Conservation (phyloP, 257 asterid species). For the Plantago elongata region DNA sequence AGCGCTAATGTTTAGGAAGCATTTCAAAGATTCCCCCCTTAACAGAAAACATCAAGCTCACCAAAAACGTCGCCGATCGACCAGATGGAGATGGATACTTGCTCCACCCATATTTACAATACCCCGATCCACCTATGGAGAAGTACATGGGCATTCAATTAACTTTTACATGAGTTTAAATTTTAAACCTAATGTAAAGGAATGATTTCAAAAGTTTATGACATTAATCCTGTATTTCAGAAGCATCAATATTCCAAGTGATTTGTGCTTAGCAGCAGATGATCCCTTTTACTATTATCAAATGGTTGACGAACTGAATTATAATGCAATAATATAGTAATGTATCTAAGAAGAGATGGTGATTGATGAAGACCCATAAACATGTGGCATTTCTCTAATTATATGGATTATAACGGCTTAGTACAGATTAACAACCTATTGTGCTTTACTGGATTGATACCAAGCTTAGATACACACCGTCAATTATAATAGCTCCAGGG, state of each 20-base stretch:
- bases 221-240: neutral
- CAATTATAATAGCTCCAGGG: constrained; percentile 86
- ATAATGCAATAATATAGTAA: neutral
- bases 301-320: neutral
- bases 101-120: constrained; percentile 98
- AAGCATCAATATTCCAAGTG: neutral
- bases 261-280: no score
- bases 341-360: neutral
- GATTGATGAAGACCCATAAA: neutral
- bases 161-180: constrained; percentile 2
- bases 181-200: constrained; percentile 9
- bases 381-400: neutral
- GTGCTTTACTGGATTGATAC: constrained; percentile 4
- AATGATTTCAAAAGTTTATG: constrained; percentile 8
- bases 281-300: no score
- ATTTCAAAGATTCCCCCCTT: constrained; percentile 12
- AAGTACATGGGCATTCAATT: constrained; percentile 14
- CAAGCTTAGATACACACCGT: constrained; percentile 44
- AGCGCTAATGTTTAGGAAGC: neutral
- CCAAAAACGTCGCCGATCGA: constrained; percentile 91
- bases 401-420: neutral
- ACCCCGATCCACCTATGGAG: constrained; percentile 84
- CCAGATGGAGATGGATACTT: constrained; percentile 92
- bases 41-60: constrained; percentile 31
- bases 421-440: neutral